These are phyloP conservation scores for Staphylotrichum longicolle DNA, from an alignment of 495 filamentous ascomycete species.

Conservation along the genomic window DNA sequence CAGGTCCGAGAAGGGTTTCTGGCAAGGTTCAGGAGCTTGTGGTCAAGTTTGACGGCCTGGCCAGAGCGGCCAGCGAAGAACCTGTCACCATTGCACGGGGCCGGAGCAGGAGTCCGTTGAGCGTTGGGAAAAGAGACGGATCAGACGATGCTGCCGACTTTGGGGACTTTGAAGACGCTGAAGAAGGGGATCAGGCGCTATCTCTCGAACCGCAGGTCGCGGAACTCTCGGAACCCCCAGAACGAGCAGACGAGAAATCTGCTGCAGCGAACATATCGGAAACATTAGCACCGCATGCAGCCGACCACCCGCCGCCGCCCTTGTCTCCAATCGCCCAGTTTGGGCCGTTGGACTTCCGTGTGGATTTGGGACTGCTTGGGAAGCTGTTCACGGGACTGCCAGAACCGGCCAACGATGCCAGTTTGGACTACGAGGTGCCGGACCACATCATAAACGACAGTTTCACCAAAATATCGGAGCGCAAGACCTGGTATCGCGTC, in stretches of 20 bases:
- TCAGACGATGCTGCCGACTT: constrained; percentile 44
- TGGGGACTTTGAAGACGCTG: constrained; percentile 53
- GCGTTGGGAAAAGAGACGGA: constrained; percentile 12
- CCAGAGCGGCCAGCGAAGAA: constrained; percentile 39
- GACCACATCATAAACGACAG: constrained; percentile 47
- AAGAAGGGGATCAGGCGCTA: constrained; percentile 29
- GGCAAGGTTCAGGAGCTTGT: constrained; percentile 50
- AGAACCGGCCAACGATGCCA: background rate
- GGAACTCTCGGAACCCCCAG: background rate
- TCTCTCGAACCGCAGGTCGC: too few species aligned
- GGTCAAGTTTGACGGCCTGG: constrained; percentile 46
- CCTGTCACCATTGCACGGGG: constrained; percentile 16
- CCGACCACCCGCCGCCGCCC: background rate
- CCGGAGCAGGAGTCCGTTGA: constrained; percentile 22
- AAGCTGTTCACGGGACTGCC: constrained; percentile 41
- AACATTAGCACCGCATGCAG: background rate
- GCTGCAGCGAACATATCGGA: background rate
- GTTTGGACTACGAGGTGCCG: constrained; percentile 25
- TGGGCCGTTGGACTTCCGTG: constrained; percentile 36
- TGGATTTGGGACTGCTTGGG: constrained; percentile 43
- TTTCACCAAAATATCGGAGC: constrained; percentile 52
- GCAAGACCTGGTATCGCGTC: constrained; percentile 62
- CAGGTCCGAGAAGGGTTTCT: constrained; percentile 32
- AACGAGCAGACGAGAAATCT: background rate
- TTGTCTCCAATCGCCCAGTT: constrained; percentile 27